Conservation (phyloP, 805 yeast genomes). For the Candida sakaeoensis region DNA sequence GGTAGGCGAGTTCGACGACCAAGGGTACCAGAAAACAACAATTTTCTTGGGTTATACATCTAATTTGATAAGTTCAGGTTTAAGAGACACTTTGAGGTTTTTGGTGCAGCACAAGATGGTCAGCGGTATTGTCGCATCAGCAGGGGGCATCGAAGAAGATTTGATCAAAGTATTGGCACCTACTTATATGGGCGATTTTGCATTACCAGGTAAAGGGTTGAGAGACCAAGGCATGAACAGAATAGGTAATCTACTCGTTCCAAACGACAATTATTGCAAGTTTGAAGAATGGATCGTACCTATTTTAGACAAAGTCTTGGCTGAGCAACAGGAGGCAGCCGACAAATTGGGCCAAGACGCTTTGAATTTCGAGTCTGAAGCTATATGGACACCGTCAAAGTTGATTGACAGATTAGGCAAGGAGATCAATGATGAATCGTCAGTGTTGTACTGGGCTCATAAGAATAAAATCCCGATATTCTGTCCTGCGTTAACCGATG, state of each 20-base stretch:
- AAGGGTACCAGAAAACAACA: slow-evolving; percentile 80
- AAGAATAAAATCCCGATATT: slow-evolving; percentile 94
- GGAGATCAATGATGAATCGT: slow-evolving; percentile 89
- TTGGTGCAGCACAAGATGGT: slow-evolving; percentile 93
- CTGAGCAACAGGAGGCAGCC: slow-evolving; percentile 78
- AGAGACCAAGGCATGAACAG: slow-evolving; percentile 97
- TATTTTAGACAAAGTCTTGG: slow-evolving; percentile 76
- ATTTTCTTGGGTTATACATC: slow-evolving; percentile 96
- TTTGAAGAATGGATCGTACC: slow-evolving; percentile 99
- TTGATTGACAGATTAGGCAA: slow-evolving; percentile 91
- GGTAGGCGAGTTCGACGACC: slow-evolving; percentile 68
- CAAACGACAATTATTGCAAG: slow-evolving; percentile 95
- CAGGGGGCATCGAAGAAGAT: slow-evolving; percentile 98
- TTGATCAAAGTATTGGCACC: slow-evolving; percentile 95
- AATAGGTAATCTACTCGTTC: slow-evolving; percentile 94
- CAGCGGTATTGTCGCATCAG: slow-evolving; percentile 92
- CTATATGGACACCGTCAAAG: slow-evolving; percentile 93
- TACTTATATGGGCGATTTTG: slow-evolving; percentile 89
- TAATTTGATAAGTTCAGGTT: slow-evolving; percentile 89
- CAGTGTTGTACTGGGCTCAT: slow-evolving; percentile 97
- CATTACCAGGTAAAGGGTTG: slow-evolving; percentile 72
- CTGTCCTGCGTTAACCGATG: slow-evolving; percentile 97
- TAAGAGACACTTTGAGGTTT: slow-evolving; percentile 84
- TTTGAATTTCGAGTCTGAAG: slow-evolving; percentile 58
- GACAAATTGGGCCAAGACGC: slow-evolving; percentile 45